Evolutionary conservation across 139 green algal species (phyloP).

Genomic region (Chlorella ohadii): DNA sequence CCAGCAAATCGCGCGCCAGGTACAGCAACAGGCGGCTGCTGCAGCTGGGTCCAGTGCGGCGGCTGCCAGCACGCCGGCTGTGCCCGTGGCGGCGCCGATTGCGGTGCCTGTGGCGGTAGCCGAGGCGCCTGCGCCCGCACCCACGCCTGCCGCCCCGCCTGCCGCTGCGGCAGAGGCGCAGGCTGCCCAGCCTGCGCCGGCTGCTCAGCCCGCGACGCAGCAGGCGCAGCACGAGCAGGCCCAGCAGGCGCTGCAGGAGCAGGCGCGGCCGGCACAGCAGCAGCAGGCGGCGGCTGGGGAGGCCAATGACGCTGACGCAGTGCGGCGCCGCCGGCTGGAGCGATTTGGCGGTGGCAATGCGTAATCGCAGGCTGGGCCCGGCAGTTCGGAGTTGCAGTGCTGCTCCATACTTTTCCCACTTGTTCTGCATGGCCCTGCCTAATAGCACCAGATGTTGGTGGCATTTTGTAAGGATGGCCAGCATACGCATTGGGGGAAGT

Average conservation of each 20-base stretch:
- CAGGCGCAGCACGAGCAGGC: neutral
- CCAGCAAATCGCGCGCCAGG: conserved; percentile 22
- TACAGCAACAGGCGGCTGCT: neutral
- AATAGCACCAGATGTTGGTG: no score
- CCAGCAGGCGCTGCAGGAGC: neutral
- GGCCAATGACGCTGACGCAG: neutral
- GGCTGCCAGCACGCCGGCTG: no score
- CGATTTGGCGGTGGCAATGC: conserved; percentile 19
- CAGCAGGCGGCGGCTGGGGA: neutral
- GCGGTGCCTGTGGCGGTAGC: neutral
- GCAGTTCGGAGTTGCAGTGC: no score
- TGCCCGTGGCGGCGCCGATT: neutral
- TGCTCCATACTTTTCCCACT: no score
- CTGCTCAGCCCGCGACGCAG: neutral
- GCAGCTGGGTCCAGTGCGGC: no score
- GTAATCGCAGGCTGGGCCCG: no score
- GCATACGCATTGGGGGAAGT: no score
- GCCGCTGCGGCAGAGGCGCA: conserved; percentile 32
- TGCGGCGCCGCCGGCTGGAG: conserved; percentile 30
- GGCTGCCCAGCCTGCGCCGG: conserved; percentile 25
- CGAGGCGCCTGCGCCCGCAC: neutral
- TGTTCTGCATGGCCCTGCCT: neutral
- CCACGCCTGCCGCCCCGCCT: neutral
- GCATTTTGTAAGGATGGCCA: no score
- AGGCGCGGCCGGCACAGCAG: neutral